Conservation (phyloP, 768 basidiomycete genomes). For the Rhodotorula taiwanensis region DNA sequence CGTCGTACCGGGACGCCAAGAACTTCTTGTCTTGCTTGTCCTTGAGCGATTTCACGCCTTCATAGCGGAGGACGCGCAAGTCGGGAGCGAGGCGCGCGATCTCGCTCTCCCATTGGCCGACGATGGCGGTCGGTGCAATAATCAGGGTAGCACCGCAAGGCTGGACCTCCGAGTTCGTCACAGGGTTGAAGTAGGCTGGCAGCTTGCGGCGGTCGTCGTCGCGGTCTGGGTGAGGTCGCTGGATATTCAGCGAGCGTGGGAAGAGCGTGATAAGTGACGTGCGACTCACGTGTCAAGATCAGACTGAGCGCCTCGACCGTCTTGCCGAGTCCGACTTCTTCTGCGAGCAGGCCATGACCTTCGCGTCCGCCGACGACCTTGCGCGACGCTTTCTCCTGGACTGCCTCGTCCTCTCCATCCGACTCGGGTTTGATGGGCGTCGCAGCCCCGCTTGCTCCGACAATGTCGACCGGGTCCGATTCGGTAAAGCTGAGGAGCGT, state of each 20-base stretch:
- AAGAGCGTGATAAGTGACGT: slow-evolving; percentile 3
- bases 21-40: background rate
- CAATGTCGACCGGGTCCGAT: background rate
- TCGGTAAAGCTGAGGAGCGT: background rate
- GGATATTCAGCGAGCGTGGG: background rate
- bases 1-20: slow-evolving; percentile 29
- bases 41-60: slow-evolving; percentile 26
- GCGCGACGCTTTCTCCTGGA: slow-evolving; percentile 1
- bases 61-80: slow-evolving; percentile 46
- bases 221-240: slow-evolving; percentile 2
- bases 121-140: slow-evolving; percentile 45
- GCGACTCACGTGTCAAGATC: slow-evolving; percentile 40
- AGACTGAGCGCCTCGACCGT: slow-evolving; percentile 47
- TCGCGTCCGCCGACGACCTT: slow-evolving; percentile 19
- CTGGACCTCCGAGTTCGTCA: slow-evolving; percentile 29
- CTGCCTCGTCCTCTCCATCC: background rate
- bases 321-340: slow-evolving; percentile 51
- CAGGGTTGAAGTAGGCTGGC: slow-evolving; percentile 20
- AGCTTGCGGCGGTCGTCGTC: slow-evolving; percentile 24
- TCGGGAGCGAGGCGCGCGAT: slow-evolving; percentile 45
- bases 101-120: slow-evolving; percentile 47
- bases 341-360: slow-evolving; percentile 45
- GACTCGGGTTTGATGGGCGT: background rate
- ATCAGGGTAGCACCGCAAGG: slow-evolving; percentile 45
- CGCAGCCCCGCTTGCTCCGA: background rate